Evolutionary conservation across 2,329 filamentous ascomycete species (phyloP), one percentile per base, ranked within the genome.

Genomic region (Aspergillus carbonarius): DNA sequence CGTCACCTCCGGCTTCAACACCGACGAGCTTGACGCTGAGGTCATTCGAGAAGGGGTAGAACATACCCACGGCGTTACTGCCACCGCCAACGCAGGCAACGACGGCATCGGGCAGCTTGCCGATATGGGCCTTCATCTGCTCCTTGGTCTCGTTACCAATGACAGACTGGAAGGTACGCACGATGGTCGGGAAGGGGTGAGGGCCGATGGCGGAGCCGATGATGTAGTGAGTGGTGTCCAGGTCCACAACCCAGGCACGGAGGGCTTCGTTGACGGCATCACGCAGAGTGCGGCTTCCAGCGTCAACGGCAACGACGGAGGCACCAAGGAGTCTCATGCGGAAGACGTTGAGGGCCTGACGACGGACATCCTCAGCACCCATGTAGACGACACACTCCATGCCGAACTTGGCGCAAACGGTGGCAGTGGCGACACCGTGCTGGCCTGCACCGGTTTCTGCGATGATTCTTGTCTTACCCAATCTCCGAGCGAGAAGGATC

Each of bases 301-400:
- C 91, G 74, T 97, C 92, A 47, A 99, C 95, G 4, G 95, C 89
- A 40, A 99, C 85, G 42, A 99, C 95, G 67, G 90, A 89, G 51
- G 95, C 95, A 60, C 95, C 95, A 5, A 99, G 88, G 10, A 99
- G 85, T 76, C 96, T 95, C 85, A 99, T 99, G 46, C 95, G 90
- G 86, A 99, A 99, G 39, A 99, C 95, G 76, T 99, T 99, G 59
- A 99, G 83, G 1, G 95, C 93, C 76, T 99, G 95, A 67, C 95
- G 88, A 59, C 95, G 89, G 54, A 98, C 95, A 71, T 99, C 95
- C 79, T 99, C 95, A 48, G 93, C 92, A 69, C 95, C 95, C 95
- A 99, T 99, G 79, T 93, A 99, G 56, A 99, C 90, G 30, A 92
- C 96, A 74, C 95, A 99, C 75, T 93, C 89, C 93, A 99, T 93